Conservation (phyloP, 352 stramenopile genomes). For the Phytophthora sp. region DNA sequence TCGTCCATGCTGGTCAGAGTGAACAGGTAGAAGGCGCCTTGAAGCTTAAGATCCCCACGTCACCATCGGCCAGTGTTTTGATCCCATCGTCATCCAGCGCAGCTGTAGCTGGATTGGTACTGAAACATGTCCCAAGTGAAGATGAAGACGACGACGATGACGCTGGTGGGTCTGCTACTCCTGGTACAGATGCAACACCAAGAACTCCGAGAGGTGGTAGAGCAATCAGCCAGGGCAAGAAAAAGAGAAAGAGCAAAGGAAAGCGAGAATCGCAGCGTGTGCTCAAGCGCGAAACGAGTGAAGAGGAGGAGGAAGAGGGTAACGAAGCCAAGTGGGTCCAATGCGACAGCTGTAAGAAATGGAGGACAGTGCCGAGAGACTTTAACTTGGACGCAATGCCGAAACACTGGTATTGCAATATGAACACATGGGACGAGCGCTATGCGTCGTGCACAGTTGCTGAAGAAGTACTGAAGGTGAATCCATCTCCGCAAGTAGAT, state of each 20-base stretch:
- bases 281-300: conserved; percentile 25
- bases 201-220: conserved; percentile 15
- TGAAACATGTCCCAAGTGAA: conserved; percentile 42
- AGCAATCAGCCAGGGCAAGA: conserved; percentile 38
- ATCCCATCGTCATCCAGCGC: conserved; percentile 18
- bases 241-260: conserved; percentile 70
- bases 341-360: conserved; percentile 96
- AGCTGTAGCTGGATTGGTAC: conserved; percentile 1
- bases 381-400: conserved; percentile 92
- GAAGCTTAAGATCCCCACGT: conserved; percentile 41
- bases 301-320: conserved; percentile 37
- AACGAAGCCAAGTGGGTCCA: conserved; percentile 94
- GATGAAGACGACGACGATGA: conserved; percentile 63
- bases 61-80: conserved; percentile 14
- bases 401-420: conserved; percentile 95
- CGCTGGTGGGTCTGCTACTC: conserved; percentile 28
- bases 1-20: background rate
- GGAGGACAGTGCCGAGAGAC: conserved; percentile 91
- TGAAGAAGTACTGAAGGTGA: conserved; percentile 84
- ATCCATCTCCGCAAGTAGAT: conserved; percentile 26
- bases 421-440: conserved; percentile 93
- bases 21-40: conserved; percentile 9
- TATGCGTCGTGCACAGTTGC: conserved; percentile 88
- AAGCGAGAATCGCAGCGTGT: conserved; percentile 31
- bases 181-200: conserved; percentile 23